Percentiles rank a stretch among this genome's conserved stretches.
Evolutionary conservation across 1,284 basidiomycete genomes (phyloP).

Genomic region (Pterulicium gracile): DNA sequence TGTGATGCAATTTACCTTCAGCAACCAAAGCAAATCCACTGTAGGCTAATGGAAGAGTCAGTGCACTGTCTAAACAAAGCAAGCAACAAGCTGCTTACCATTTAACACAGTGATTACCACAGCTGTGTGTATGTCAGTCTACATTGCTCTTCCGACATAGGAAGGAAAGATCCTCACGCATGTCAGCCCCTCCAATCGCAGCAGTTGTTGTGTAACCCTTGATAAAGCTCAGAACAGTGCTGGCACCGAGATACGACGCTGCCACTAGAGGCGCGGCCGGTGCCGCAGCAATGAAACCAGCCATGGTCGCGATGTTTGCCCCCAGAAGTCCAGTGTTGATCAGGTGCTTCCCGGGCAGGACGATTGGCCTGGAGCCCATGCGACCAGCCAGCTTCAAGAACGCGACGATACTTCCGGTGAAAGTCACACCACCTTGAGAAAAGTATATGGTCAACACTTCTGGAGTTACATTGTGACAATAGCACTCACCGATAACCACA

Average conservation of each 20-base stretch:
- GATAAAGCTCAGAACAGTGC: constrained; percentile 66
- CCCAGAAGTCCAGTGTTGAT: constrained; percentile 62
- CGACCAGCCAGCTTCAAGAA: constrained; percentile 77
- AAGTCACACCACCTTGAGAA: constrained; percentile 52
- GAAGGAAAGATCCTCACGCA: constrained; percentile 56
- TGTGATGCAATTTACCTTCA: constrained; percentile 40
- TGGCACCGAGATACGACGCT: constrained; percentile 64
- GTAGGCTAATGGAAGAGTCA: constrained; percentile 1
- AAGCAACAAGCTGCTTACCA: constrained; percentile 45
- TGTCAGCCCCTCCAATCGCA: constrained; percentile 81
- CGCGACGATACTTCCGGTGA: constrained; percentile 79
- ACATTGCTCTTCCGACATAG: no score
- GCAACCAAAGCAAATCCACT: constrained; percentile 85
- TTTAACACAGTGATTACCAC: constrained; percentile 84
- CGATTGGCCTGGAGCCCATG: constrained; percentile 63
- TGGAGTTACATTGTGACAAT: neutral
- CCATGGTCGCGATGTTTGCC: constrained; percentile 61
- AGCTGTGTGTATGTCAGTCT: no score
- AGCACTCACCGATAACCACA: constrained; percentile 58
- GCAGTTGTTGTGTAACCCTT: constrained; percentile 79
- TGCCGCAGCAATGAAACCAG: constrained; percentile 60
- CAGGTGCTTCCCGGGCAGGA: constrained; percentile 65
- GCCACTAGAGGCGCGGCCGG: constrained; percentile 63
- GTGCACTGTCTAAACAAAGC: neutral
- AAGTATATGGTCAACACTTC: neutral